These are phyloP conservation scores for Wickerhamiella infanticola DNA, from an alignment of 1,139 yeast species.

Conservation along the genomic window DNA sequence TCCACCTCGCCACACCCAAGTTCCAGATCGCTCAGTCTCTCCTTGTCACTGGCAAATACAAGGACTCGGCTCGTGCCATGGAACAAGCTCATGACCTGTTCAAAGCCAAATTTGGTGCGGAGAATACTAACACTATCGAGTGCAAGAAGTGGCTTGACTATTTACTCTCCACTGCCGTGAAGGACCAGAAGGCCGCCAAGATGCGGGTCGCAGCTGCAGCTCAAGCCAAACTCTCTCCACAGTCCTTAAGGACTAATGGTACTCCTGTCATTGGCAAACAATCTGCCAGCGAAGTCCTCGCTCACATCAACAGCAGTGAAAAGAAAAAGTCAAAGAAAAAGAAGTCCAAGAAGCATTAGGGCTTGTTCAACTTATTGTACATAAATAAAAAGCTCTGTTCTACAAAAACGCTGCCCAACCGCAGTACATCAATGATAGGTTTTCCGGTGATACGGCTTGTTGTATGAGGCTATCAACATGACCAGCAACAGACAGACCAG, in stretches of 20 bases:
- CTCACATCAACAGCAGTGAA: background rate
- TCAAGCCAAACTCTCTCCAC: background rate
- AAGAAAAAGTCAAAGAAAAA: background rate
- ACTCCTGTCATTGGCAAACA: background rate
- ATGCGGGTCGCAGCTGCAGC: background rate
- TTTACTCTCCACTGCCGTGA: slow-evolving; percentile 25
- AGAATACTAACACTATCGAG: slow-evolving; percentile 47
- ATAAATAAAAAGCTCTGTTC: slow-evolving; percentile 5
- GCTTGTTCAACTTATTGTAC: background rate
- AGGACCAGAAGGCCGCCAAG: slow-evolving; percentile 15
- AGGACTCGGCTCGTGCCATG: slow-evolving; percentile 40
- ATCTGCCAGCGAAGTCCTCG: background rate
- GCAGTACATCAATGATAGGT: slow-evolving; percentile 72
- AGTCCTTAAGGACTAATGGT: background rate
- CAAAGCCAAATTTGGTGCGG: slow-evolving; percentile 43
- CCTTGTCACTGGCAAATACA: slow-evolving; percentile 37
- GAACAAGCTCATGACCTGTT: slow-evolving; percentile 39
- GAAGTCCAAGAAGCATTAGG: background rate
- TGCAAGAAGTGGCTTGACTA: slow-evolving; percentile 47
- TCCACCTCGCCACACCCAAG: slow-evolving; percentile 13
- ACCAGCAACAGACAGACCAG: slow-evolving; percentile 81
- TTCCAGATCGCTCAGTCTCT: slow-evolving; percentile 56
- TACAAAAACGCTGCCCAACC: slow-evolving; percentile 85
- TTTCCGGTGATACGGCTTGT: slow-evolving; percentile 60
- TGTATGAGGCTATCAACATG: slow-evolving; percentile 84